A percentile compares a stretch with the other conserved stretches of the same genome.
phyloP scores from a whole-genome alignment of 805 yeast species.

The Yamadazyma takamatsuzukensis region DNA sequence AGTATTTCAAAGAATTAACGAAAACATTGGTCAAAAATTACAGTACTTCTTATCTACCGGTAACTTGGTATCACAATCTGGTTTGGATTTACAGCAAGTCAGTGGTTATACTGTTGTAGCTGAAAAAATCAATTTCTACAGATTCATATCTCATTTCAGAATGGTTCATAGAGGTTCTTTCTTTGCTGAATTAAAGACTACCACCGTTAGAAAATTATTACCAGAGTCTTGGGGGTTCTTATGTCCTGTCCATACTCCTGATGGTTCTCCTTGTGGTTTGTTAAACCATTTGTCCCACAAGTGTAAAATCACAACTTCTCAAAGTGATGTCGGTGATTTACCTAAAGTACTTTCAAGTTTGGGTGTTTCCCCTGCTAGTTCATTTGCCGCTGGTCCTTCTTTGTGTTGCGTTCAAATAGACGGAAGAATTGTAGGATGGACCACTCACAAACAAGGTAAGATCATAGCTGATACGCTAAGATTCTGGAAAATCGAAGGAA shows the following conservation, averaged over 20 bases:
- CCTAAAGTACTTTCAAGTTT: slow-evolving; percentile 62
- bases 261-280: slow-evolving; percentile 99
- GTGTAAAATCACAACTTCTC: slow-evolving; percentile 78
- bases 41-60: slow-evolving; percentile 96
- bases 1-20: slow-evolving; percentile 76
- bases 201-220: slow-evolving; percentile 90
- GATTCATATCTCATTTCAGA: slow-evolving; percentile 97
- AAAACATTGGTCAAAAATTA: slow-evolving; percentile 90
- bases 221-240: slow-evolving; percentile 99
- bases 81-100: slow-evolving; percentile 95
- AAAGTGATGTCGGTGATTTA: slow-evolving; percentile 69
- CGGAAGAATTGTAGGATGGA: slow-evolving; percentile 92
- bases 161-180: slow-evolving; percentile 99
- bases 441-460: slow-evolving; percentile 82
- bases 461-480: slow-evolving; percentile 86
- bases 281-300: slow-evolving; percentile 95
- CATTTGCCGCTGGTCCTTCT: slow-evolving; percentile 83
- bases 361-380: slow-evolving; percentile 79
- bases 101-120: slow-evolving; percentile 98
- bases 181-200: slow-evolving; percentile 96
- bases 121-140: slow-evolving; percentile 94
- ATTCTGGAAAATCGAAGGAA: slow-evolving; percentile 86
- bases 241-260: slow-evolving; percentile 99
- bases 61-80: slow-evolving; percentile 94
- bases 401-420: slow-evolving; percentile 90